Conservation (phyloP, 2,329 filamentous ascomycete genomes). For the Harringtonia lauricola region DNA sequence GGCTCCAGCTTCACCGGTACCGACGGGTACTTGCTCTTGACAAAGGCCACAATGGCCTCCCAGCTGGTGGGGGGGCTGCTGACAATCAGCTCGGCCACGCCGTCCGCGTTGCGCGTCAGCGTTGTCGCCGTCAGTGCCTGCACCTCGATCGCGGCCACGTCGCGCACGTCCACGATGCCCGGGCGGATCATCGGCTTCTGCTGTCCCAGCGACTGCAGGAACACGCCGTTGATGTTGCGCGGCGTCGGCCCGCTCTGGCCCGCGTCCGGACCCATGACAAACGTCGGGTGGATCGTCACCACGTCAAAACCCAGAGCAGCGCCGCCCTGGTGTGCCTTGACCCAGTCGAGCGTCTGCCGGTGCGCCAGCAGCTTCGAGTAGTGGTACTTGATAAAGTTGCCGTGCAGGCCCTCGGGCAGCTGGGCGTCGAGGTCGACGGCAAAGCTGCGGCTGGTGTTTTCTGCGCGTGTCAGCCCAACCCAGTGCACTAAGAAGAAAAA, state of each 20-base stretch:
- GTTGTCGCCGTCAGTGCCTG: neutral
- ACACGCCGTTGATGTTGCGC: neutral
- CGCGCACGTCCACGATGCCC: neutral
- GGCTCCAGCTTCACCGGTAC: neutral
- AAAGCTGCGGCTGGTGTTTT: neutral
- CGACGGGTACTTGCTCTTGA: neutral
- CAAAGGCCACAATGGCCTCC: neutral
- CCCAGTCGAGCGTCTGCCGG: slow-evolving; percentile 6
- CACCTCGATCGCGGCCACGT: neutral
- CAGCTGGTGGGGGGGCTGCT: neutral
- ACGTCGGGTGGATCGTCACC: slow-evolving; percentile 4
- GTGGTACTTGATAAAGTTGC: slow-evolving; percentile 14
- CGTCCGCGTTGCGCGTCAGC: neutral
- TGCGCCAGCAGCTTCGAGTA: slow-evolving; percentile 14
- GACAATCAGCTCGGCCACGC: neutral
- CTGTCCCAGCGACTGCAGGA: neutral
- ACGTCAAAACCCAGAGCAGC: slow-evolving; percentile 2
- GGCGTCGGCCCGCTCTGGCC: neutral
- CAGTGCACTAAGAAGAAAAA: no score
- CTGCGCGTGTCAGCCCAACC: no score
- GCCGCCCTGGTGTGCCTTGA: slow-evolving; percentile 1
- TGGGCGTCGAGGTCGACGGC: neutral
- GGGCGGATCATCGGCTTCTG: neutral
- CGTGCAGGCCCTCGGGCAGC: neutral
- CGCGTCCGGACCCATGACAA: slow-evolving; percentile 7